Percentiles rank a stretch among this genome's conserved stretches.
Conservation (phyloP, 257 asterid genomes). For the Coffea eugenioides region DNA sequence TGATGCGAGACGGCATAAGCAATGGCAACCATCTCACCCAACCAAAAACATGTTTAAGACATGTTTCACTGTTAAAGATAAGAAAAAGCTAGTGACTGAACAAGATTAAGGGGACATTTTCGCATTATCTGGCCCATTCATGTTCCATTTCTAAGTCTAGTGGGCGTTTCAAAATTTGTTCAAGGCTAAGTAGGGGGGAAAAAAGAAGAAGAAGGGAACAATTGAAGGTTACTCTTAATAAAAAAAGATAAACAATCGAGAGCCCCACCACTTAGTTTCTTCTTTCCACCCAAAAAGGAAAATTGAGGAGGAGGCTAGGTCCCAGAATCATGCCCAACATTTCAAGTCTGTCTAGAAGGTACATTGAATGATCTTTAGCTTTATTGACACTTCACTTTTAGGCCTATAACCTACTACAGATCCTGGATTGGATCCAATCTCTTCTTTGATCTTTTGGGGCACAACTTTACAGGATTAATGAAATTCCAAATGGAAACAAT, state of each 20-base stretch:
- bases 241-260: not conserved
- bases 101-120: constrained; percentile 32
- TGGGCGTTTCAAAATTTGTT: no score
- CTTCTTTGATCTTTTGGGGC: not conserved
- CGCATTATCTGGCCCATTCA: not conserved
- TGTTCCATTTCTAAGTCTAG: not conserved
- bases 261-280: constrained; percentile 16
- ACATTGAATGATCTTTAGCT: not conserved
- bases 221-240: not conserved
- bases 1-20: no score
- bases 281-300: constrained; percentile 9
- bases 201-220: not conserved
- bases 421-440: not conserved
- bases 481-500: not conserved
- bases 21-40: not conserved
- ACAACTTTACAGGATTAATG: not conserved
- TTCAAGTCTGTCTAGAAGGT: not conserved
- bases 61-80: constrained; percentile 28
- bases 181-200: not conserved
- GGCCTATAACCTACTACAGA: no score
- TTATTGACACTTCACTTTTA: no score
- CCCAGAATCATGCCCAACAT: not conserved
- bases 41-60: constrained; percentile 33
- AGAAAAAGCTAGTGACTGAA: constrained; percentile 31
- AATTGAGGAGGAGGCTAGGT: not conserved